Conservation (phyloP, 345 rosid species). For the Rhizophora mangle region DNA sequence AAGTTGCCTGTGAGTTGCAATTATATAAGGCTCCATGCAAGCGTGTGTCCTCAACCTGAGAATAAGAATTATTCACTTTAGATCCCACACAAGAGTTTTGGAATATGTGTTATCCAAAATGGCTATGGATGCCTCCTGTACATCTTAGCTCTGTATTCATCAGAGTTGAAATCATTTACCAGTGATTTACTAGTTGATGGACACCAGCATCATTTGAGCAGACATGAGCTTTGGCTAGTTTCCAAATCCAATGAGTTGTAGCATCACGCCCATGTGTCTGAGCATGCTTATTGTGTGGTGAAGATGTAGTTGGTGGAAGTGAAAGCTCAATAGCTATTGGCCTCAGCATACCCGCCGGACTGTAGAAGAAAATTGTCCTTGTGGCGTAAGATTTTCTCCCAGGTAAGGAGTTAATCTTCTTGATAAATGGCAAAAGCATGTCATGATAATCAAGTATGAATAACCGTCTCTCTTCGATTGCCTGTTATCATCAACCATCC, state of each 20-base stretch:
- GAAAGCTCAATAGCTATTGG: slow-evolving; percentile 91
- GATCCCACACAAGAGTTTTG: neutral
- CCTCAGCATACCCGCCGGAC: slow-evolving; percentile 41
- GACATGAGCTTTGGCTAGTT: slow-evolving; percentile 93
- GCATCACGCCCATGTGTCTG: slow-evolving; percentile 78
- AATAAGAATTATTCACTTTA: neutral
- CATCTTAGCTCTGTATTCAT: neutral
- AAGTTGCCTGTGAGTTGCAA: slow-evolving; percentile 82
- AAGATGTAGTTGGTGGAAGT: slow-evolving; percentile 55
- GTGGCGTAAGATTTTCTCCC: slow-evolving; percentile 81
- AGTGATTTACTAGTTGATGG: slow-evolving; percentile 93
- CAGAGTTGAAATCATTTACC: slow-evolving; percentile 39
- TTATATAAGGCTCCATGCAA: slow-evolving; percentile 83
- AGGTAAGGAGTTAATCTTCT: slow-evolving; percentile 67
- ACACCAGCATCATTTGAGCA: slow-evolving; percentile 82
- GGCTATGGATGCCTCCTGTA: neutral
- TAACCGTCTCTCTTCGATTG: slow-evolving; percentile 75
- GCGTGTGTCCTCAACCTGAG: slow-evolving; percentile 91
- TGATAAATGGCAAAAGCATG: slow-evolving; percentile 71
- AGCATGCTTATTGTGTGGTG: slow-evolving; percentile 49
- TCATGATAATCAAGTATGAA: slow-evolving; percentile 85
- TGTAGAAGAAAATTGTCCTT: slow-evolving; percentile 64
- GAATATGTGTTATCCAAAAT: neutral
- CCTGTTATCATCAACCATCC: slow-evolving; percentile 43
- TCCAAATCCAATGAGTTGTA: slow-evolving; percentile 90